Evolutionary conservation across 164 flowering plant genomes (phyloP).

Genomic region (Malania oleifera): DNA sequence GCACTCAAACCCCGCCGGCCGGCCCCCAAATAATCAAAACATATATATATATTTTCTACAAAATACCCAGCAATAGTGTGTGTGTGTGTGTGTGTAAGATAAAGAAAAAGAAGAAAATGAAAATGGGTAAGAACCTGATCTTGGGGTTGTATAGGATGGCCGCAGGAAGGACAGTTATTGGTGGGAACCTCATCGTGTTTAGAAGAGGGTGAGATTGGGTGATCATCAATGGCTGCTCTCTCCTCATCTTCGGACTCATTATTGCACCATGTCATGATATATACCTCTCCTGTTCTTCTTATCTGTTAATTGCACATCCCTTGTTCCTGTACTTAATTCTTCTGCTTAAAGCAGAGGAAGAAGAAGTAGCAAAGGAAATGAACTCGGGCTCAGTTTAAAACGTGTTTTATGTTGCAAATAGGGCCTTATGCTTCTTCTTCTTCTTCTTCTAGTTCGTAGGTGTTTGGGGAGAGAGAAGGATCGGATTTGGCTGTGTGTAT

Average conservation of each 20-base stretch:
- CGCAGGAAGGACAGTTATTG: constrained; percentile 70
- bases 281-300: constrained; percentile 20
- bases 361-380: background rate
- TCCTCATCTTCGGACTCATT: constrained; percentile 29
- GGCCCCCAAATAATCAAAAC: background rate
- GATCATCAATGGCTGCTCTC: constrained; percentile 4
- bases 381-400: background rate
- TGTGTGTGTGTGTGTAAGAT: too few relatives aligned
- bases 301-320: constrained; percentile 25
- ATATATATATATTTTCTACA: background rate
- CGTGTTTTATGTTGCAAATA: background rate
- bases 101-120: background rate
- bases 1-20: background rate
- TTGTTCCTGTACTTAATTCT: constrained; percentile 13
- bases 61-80: background rate
- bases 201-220: background rate
- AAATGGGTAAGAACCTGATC: constrained; percentile 37
- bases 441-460: background rate
- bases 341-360: constrained; percentile 10
- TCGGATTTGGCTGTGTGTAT: too few relatives aligned
- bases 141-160: constrained; percentile 43
- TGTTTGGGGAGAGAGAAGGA: constrained; percentile 13
- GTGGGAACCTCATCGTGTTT: constrained; percentile 15
- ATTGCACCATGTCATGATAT: constrained; percentile 75
- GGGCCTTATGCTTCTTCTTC: too few relatives aligned